Evolutionary conservation across 805 yeast genomes (phyloP).

Genomic region (Saccharomyces jurei): DNA sequence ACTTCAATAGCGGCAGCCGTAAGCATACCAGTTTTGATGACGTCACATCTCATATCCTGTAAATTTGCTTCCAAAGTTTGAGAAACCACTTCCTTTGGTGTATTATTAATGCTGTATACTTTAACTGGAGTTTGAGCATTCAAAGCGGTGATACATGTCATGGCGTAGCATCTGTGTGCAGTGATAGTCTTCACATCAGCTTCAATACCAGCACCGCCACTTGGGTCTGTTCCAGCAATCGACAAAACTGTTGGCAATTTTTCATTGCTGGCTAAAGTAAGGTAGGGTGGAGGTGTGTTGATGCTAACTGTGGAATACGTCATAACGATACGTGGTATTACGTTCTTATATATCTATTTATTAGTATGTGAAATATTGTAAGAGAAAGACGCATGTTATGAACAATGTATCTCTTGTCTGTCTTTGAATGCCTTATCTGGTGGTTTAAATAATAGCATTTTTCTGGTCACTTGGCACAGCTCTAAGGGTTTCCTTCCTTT

Average conservation of each 20-base stretch:
- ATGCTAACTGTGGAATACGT: conserved; percentile 12
- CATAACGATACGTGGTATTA: conserved; percentile 4
- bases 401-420: not conserved
- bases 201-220: conserved; percentile 90
- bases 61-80: conserved; percentile 46
- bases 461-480: not conserved
- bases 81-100: conserved; percentile 38
- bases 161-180: conserved; percentile 66
- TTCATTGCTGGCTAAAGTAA: conserved; percentile 19
- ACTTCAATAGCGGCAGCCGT: conserved; percentile 46
- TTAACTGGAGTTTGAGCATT: conserved; percentile 65
- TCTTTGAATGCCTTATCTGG: not conserved
- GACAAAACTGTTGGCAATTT: conserved; percentile 37
- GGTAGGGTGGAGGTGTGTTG: conserved; percentile 28
- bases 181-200: conserved; percentile 78
- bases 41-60: conserved; percentile 54
- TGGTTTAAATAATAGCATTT: conserved; percentile 1
- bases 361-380: not conserved
- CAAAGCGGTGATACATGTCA: conserved; percentile 69
- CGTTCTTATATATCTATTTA: not conserved
- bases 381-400: not conserved
- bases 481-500: conserved; percentile 5
- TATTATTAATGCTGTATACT: conserved; percentile 35
- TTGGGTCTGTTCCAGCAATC: conserved; percentile 71
- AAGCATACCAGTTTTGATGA: conserved; percentile 74